These are phyloP conservation scores for Russula abietina DNA, from an alignment of 768 basidiomycete genomes.

Conservation along the genomic window DNA sequence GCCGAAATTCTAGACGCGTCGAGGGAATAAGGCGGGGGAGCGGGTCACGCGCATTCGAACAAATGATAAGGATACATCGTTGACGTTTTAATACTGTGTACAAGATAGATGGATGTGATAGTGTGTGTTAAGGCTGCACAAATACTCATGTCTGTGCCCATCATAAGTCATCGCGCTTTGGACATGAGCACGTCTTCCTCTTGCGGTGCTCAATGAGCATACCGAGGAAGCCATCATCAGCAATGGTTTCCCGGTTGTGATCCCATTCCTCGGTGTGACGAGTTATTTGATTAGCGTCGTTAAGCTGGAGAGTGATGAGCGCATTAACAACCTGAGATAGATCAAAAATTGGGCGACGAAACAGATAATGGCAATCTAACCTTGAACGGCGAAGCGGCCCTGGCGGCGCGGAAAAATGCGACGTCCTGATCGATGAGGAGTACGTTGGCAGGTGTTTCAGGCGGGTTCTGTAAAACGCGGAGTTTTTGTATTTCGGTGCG, in stretches of 20 bases:
- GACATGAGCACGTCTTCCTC: conserved; percentile 35
- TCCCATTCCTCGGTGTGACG: conserved; percentile 44
- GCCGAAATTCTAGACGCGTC: conserved; percentile 36
- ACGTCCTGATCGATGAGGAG: conserved; percentile 46
- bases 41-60: background rate
- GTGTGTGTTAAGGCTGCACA: conserved; percentile 6
- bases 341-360: background rate
- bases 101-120: background rate
- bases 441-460: conserved; percentile 33
- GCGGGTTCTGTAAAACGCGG: conserved; percentile 39
- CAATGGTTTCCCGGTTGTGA: conserved; percentile 34
- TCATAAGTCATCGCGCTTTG: conserved; percentile 23
- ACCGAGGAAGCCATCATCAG: conserved; percentile 40
- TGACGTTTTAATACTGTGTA: conserved; percentile 1
- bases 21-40: background rate
- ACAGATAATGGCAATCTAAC: conserved; percentile 19
- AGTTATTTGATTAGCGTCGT: conserved; percentile 35
- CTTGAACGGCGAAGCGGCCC: conserved; percentile 39
- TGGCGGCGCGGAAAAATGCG: conserved; percentile 37
- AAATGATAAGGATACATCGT: conserved; percentile 4
- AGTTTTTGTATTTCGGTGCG: conserved; percentile 40
- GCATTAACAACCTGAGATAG: conserved; percentile 35
- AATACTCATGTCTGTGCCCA: background rate
- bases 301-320: conserved; percentile 37
- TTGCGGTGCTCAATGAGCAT: conserved; percentile 42